Evolutionary conservation across 441 rosid genomes (phyloP), one percentile per base, ranked within the genome.

Genomic region (Theobroma grandiflorum): DNA sequence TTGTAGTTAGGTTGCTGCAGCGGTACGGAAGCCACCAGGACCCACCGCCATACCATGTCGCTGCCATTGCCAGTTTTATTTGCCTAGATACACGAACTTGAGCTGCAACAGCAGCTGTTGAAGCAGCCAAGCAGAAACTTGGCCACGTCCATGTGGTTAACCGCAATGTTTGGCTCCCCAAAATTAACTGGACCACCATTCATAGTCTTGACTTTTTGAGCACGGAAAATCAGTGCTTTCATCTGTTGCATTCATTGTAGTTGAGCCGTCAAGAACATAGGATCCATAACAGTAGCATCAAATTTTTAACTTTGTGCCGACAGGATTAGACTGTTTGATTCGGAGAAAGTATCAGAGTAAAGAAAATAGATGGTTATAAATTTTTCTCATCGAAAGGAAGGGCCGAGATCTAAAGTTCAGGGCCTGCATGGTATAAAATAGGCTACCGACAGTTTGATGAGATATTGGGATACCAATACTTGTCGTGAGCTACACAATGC

Each of bases 121-220:
- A 15, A 50, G 53, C 53, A 38, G 26, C 47, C 40, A 22, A 12
- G 72, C 37, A 68, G 72, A 68, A 43, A 68, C 37, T 69, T 45
- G 37, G 73, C 47, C 72, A 40, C 33, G 15, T 42, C 16, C 72
- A 12, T 10, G 52, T 42, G 72, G 50, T 67, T 40, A 42, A n/a
- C 10, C 4, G 49, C 35, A 42, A 67, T 67, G 10, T 43, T 43
- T 43, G 35, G 52, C 52, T 20, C 52, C 8, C 40, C 33, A 22
- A 58, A 26, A 31, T 26, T 45, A 43, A 45, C 73, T n/a, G 73
- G 73, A 68, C 73, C 73, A 68, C 73, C n/a, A 43, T 68, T 22
- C n/a, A 9, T 43, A 1, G 2, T 31, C 22, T 47, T 14, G 74
- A 69, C 74, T 26, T 69, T 69, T 47, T 6, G 72, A 43, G 5